phyloP scores from a whole-genome alignment of 805 yeast genomes.

The Hanseniaspora vineae region DNA sequence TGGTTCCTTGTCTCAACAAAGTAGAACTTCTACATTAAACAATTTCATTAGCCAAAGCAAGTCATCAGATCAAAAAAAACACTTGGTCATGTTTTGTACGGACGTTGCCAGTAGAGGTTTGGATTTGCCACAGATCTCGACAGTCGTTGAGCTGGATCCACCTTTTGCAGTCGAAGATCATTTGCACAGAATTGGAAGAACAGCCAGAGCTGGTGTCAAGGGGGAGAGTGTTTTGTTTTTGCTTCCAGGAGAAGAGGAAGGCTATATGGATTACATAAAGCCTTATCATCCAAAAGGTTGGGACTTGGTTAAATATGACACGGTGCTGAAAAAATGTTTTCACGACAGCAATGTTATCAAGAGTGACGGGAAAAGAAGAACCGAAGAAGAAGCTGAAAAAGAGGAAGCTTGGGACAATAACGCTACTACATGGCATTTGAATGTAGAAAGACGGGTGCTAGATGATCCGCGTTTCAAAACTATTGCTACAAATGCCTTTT shows the following conservation, averaged over 20 bases:
- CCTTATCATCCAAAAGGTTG: conserved; percentile 46
- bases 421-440: conserved; percentile 93
- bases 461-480: conserved; percentile 49
- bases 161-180: conserved; percentile 92
- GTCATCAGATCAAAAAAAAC: conserved; percentile 26
- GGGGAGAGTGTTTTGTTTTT: conserved; percentile 73
- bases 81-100: conserved; percentile 74
- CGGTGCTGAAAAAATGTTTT: conserved; percentile 27
- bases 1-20: conserved; percentile 80
- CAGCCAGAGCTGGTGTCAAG: conserved; percentile 89
- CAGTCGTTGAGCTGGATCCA: conserved; percentile 88
- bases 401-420: conserved; percentile 67
- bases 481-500: conserved; percentile 67
- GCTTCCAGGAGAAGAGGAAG: conserved; percentile 84
- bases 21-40: conserved; percentile 64
- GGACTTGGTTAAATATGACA: conserved; percentile 35
- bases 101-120: conserved; percentile 97
- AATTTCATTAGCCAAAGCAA: conserved; percentile 31
- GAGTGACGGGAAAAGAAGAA: conserved; percentile 19
- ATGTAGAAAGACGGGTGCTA: conserved; percentile 77
- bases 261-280: conserved; percentile 52
- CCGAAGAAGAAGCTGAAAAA: conserved; percentile 16
- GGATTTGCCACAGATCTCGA: conserved; percentile 76
- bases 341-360: conserved; percentile 18
- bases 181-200: conserved; percentile 91